phyloP scores from a whole-genome alignment of 2,329 filamentous ascomycete genomes.

The Hypoxylon sp. region DNA sequence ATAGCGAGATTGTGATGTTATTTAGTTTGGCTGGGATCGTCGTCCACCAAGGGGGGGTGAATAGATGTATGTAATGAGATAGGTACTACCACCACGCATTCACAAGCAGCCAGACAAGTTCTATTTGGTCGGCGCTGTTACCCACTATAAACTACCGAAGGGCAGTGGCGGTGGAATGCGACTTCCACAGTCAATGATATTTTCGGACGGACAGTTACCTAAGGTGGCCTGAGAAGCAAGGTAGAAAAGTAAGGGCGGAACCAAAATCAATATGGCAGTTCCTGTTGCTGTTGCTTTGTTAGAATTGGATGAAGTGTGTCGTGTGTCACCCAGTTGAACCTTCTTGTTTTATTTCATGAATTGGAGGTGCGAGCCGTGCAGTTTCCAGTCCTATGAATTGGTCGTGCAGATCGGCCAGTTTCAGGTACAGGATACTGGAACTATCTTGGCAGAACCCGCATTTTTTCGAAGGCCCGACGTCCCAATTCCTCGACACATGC shows the following conservation, averaged over 20 bases:
- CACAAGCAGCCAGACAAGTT: constrained; percentile 13
- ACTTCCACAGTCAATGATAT: constrained; percentile 17
- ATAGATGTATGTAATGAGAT: constrained; percentile 22
- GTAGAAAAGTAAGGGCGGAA: constrained; percentile 8
- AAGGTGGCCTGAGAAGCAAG: background rate
- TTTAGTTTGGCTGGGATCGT: constrained; percentile 43
- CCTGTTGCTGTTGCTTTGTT: constrained; percentile 17
- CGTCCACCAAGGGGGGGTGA: constrained; percentile 35
- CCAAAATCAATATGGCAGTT: constrained; percentile 11
- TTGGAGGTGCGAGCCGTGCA: constrained; percentile 16
- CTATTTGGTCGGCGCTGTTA: constrained; percentile 24
- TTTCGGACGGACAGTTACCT: background rate
- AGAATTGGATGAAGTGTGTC: constrained; percentile 21
- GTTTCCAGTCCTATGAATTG: constrained; percentile 28
- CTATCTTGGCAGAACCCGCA: constrained; percentile 32
- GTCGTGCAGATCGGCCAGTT: constrained; percentile 43
- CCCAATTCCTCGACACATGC: constrained; percentile 23
- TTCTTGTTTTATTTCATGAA: constrained; percentile 27
- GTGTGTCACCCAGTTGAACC: constrained; percentile 27
- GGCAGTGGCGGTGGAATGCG: constrained; percentile 31
- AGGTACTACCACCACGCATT: constrained; percentile 26
- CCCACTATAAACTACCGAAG: constrained; percentile 38
- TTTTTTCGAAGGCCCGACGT: constrained; percentile 26
- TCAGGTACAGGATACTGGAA: constrained; percentile 42
- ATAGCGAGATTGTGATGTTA: constrained; percentile 43